Base-by-base conservation (phyloP, 2,329 filamentous ascomycete species). In the Penicillium sp. region DNA sequence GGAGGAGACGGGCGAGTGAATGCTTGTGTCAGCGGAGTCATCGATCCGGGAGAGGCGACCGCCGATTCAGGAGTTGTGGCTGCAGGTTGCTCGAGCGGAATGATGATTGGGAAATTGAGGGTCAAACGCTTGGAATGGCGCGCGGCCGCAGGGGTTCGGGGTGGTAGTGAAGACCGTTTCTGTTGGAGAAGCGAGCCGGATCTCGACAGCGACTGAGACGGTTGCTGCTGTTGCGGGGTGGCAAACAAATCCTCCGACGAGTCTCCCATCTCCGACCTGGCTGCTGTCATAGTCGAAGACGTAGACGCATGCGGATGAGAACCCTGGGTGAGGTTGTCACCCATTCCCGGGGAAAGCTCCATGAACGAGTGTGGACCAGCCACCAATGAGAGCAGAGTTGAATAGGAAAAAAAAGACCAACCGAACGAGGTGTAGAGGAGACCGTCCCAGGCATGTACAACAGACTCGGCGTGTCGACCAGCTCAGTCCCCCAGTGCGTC, bases 71-170 rank as follows among this genome's bases (percentile, higher is more conserved):
- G 54, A 42, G 50, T 47, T 27, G 56, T 47, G 34, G 51, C 48
- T 34, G 64, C 54, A 27, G 64, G 45, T 13, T 56, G 53, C 39
- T 58, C 49, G 27, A 52, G 28, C 26, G 54, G 66, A 35, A 70
- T 48, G 42, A 69, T 71, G 55, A 75, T 71, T 32, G 73, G 73
- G 47, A 75, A 74, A 53, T 74, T 75, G 45, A 75, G 57, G 9
- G 73, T 74, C 34, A 75, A 52, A 7, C 72, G 69, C 57, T 75
- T 75, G 32, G 66, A 55, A 54, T 74, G 72, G 42, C 70, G 67
- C 51, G 69, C 63, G 26, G 62, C 61, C 27, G 54, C 51, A 54
- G 66, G 59, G 26, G 67, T 62, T 48, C 66, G 65, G 29, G 64
- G 51, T 25, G 67, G 61, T 3, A 69, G 56, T 26, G 66, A 66